These are phyloP conservation scores for Pelomyxa schiedti DNA, from an alignment of 78 protist species.

Conservation along the genomic window DNA sequence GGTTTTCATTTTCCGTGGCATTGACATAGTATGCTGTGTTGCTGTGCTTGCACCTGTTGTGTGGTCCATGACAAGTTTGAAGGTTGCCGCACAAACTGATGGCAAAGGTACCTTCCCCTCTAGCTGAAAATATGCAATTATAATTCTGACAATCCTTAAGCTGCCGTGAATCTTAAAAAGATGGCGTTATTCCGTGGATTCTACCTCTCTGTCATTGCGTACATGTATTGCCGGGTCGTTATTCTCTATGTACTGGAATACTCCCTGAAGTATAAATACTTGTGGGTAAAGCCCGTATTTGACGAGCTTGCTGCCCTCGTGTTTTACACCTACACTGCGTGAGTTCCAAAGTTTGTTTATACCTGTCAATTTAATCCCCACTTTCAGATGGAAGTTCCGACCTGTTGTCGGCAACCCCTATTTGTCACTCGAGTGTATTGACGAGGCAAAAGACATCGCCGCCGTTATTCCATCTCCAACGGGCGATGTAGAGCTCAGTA, in stretches of 20 bases:
- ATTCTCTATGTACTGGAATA: constrained; percentile 15
- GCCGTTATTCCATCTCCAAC: too few relatives aligned
- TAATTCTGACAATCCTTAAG: too few relatives aligned
- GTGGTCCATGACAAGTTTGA: constrained; percentile 47
- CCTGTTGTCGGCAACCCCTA: not conserved
- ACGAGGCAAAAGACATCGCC: too few relatives aligned
- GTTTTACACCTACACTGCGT: constrained; percentile 24
- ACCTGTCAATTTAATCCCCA: too few relatives aligned
- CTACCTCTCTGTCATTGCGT: constrained; percentile 37
- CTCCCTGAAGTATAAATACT: constrained; percentile 9
- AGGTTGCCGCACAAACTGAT: constrained; percentile 8
- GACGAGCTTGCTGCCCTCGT: constrained; percentile 24
- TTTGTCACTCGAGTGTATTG: not conserved
- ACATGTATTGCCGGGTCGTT: constrained; percentile 52
- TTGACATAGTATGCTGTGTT: constrained; percentile 59
- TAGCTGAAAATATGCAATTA: too few relatives aligned
- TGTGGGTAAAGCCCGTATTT: constrained; percentile 9
- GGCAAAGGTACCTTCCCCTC: constrained; percentile 47
- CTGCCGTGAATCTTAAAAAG: not conserved
- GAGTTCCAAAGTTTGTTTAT: too few relatives aligned
- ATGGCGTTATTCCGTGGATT: constrained; percentile 37
- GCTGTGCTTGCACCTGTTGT: constrained; percentile 50
- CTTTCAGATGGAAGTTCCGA: constrained; percentile 12
- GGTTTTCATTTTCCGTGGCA: not conserved
- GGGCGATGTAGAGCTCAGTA: too few relatives aligned